These are phyloP conservation scores for Phytophthora tentaculata DNA, from an alignment of 352 stramenopile species.

Conservation along the genomic window DNA sequence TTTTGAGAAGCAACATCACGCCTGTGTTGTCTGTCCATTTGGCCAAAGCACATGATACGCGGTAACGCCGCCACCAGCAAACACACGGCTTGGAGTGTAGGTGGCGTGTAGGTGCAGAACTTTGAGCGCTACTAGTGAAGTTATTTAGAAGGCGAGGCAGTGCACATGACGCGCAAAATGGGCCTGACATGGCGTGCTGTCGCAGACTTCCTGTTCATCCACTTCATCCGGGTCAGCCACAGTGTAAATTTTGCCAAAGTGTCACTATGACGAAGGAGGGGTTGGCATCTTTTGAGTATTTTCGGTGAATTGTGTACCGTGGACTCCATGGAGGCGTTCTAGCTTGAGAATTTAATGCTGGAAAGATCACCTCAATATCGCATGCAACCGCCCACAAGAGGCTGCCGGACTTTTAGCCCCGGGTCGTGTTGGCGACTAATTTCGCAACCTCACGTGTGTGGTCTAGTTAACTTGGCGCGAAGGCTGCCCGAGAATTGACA, in stretches of 20 bases:
- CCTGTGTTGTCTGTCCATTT: neutral
- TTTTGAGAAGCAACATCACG: neutral
- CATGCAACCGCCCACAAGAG: too few species aligned
- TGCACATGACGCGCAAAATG: conserved; percentile 13
- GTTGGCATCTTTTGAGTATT: neutral
- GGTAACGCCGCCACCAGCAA: conserved; percentile 4
- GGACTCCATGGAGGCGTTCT: neutral
- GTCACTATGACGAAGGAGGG: neutral
- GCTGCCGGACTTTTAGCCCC: neutral
- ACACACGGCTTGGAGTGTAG: conserved; percentile 7
- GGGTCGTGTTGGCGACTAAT: too few species aligned
- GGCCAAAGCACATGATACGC: conserved; percentile 15
- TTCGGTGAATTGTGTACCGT: neutral
- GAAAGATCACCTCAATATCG: neutral
- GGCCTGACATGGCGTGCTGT: conserved; percentile 9
- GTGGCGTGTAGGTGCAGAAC: conserved; percentile 3
- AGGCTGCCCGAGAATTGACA: too few species aligned
- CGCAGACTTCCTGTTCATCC: neutral
- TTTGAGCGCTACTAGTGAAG: conserved; percentile 2
- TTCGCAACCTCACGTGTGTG: too few species aligned
- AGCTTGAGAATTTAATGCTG: neutral
- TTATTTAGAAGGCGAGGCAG: neutral
- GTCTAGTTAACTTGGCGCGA: too few species aligned
- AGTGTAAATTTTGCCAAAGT: neutral
- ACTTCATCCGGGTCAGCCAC: neutral